Conservation (phyloP, 176 grass and related monocot species). For the Oryza coarctata region DNA sequence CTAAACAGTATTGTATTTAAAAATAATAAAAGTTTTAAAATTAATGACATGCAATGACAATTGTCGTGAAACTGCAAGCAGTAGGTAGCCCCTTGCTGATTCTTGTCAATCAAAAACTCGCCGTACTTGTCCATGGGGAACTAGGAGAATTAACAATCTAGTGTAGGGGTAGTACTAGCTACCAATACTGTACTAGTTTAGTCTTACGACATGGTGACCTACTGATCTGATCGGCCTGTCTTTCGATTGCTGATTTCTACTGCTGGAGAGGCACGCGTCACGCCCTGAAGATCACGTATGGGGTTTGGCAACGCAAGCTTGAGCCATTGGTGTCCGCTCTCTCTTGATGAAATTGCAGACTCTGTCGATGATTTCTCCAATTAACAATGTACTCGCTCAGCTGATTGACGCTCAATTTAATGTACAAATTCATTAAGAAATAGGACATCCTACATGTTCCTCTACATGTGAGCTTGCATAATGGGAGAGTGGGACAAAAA, state of each 20-base stretch:
- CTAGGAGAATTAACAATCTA: no score
- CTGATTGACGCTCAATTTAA: not conserved
- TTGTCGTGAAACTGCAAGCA: no score
- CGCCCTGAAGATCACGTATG: not conserved
- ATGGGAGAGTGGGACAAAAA: not conserved
- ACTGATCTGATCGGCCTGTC: not conserved
- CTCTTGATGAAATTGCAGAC: not conserved
- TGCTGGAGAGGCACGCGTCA: not conserved
- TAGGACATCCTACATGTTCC: not conserved
- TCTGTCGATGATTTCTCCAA: not conserved
- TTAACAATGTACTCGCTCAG: not conserved
- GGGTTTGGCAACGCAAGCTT: not conserved
- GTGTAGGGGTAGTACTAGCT: no score
- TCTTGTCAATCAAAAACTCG: no score
- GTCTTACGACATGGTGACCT: not conserved
- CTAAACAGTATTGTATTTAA: no score
- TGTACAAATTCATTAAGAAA: not conserved
- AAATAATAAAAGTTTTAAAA: no score
- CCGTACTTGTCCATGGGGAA: no score
- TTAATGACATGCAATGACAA: no score
- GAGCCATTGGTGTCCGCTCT: not conserved
- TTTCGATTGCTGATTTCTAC: not conserved
- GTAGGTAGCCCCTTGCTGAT: no score
- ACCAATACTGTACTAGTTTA: no score
- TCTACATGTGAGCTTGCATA: constrained; percentile 20